A percentile compares a stretch with the other conserved stretches of the same genome.
Conservation (phyloP, 129 eudicot genomes). For the Glebionis coronaria region DNA sequence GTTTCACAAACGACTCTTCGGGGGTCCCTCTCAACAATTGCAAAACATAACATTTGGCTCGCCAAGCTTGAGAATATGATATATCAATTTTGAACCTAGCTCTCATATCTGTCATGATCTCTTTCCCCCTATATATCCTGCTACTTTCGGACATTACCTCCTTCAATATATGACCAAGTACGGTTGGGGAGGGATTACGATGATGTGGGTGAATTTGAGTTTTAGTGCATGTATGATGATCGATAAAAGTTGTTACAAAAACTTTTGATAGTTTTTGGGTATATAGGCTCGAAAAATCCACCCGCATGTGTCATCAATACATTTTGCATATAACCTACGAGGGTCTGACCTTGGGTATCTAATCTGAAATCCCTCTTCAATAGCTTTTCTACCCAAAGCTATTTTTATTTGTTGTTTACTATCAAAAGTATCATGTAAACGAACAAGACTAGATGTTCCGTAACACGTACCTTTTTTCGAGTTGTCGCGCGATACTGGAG, state of each 20-base stretch:
- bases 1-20: not conserved
- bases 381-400: too few relatives aligned
- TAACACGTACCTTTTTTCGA: too few relatives aligned
- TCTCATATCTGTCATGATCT: not conserved
- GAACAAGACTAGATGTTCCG: too few relatives aligned
- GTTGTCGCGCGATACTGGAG: too few relatives aligned
- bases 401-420: too few relatives aligned
- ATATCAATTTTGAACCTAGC: not conserved
- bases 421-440: too few relatives aligned
- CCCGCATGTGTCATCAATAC: too few relatives aligned
- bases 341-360: too few relatives aligned
- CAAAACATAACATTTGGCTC: not conserved
- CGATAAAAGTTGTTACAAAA: not conserved
- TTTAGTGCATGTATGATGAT: not conserved
- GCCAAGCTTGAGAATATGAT: not conserved
- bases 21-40: not conserved
- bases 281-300: too few relatives aligned
- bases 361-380: too few relatives aligned
- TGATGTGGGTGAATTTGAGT: not conserved
- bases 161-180: not conserved
- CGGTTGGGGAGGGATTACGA: not conserved
- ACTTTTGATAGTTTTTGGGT: too few relatives aligned
- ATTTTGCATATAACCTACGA: too few relatives aligned
- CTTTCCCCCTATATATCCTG: not conserved
- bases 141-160: not conserved